Base-by-base conservation (phyloP, 1,284 basidiomycete genomes). In the Singerocomus inundabilis region DNA sequence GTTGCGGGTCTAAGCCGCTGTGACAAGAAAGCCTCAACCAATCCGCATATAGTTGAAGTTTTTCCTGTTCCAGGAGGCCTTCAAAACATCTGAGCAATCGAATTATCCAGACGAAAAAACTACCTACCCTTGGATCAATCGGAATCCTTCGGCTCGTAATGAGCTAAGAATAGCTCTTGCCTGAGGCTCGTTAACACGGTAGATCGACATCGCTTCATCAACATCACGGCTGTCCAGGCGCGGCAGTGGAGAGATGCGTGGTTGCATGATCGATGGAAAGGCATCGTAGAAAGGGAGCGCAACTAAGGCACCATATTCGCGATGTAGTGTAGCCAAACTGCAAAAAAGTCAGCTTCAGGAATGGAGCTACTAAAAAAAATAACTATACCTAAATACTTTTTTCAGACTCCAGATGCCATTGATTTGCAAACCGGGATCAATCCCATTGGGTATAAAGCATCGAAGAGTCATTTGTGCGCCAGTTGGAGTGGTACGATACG, bases 41-140 rank as follows among this genome's bases (percentile, higher is more conserved):
- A 77, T 16, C 92, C 93, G 60, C 93, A 92, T 57, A 99, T 99
- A 0, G 97, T 99, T 44, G 93, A 98, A 10, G 97, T 99, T 72
- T 99, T 99, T 35, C 97, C 97, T 0, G 97, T 99, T 57, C 97
- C 97, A 1, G 97, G 97, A 26, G 97, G 97, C 42, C 94, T 53
- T 54, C 33, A 46, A 38, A 32, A 9, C 52, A 36, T 52, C 13
- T 48, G 15, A 51, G 41, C 38, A 34, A 12, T 28, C 46, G 36
- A 36, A 46, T 6, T n/a, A 30, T 51, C 26, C 33, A 36, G 34
- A 55, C 8, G 18, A 24, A 42, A 33, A 50, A 49, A 28, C 32
- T 26, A 70, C 81, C 55, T 63, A 95, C 94, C 96, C 97, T 78
- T 99, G 97, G 50, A 99, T 96, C 31, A 99, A 74, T 0, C 85